Conservation (phyloP, 768 basidiomycete genomes). For the Pleurotus eryngii region DNA sequence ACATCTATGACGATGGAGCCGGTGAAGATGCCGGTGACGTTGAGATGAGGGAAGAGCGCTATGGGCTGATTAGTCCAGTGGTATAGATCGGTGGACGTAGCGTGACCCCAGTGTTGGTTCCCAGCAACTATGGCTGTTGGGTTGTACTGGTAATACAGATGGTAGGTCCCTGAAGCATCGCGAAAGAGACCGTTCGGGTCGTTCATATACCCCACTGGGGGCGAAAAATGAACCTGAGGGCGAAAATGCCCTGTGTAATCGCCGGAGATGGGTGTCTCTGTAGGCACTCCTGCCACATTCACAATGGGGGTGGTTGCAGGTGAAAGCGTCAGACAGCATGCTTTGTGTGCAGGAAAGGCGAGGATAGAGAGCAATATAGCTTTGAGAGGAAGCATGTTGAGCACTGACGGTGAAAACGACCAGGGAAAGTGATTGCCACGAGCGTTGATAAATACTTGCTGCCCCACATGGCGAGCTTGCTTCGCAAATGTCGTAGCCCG, state of each 20-base stretch:
- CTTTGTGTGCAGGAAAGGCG: too few species aligned
- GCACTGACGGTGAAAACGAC: too few species aligned
- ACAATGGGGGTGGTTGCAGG: too few species aligned
- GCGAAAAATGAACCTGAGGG: background rate
- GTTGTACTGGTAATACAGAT: background rate
- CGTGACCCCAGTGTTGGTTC: constrained; percentile 1
- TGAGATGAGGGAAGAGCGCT: background rate
- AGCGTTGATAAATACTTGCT: too few species aligned
- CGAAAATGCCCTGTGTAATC: background rate
- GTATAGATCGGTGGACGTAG: background rate
- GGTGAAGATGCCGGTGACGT: background rate
- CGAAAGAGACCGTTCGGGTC: constrained; percentile 1
- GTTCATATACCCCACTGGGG: background rate
- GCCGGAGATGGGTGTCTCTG: too few species aligned
- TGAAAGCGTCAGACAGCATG: too few species aligned
- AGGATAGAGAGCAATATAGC: too few species aligned
- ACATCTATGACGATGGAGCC: background rate
- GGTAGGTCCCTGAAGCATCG: background rate
- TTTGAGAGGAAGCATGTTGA: too few species aligned
- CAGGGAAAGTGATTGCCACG: too few species aligned
- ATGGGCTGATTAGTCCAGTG: constrained; percentile 3
- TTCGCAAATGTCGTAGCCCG: too few species aligned
- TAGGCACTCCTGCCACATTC: too few species aligned
- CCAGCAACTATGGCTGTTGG: background rate
- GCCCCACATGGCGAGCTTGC: too few species aligned